Conservation (phyloP, 1,139 yeast species). For the Kazachstania sp. region DNA sequence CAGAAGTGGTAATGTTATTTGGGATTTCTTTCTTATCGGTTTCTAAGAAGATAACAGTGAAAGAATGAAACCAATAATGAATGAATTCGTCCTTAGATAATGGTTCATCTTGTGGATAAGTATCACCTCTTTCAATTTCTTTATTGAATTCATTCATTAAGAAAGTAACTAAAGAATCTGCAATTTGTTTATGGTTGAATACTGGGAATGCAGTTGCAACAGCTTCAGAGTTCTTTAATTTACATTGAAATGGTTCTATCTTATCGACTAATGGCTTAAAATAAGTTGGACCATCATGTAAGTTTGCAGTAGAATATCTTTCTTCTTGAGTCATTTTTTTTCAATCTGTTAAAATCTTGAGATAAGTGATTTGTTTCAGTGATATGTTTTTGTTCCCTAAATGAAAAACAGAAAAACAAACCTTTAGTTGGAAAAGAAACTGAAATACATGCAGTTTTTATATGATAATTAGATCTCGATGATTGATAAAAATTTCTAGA, state of each 20-base stretch:
- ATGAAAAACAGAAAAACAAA: too few relatives aligned
- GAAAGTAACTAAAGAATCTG: constrained; percentile 61
- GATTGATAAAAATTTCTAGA: too few relatives aligned
- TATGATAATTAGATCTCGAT: not conserved
- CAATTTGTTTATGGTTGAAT: constrained; percentile 47
- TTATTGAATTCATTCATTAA: constrained; percentile 70
- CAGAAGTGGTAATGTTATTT: constrained; percentile 10
- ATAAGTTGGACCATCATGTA: constrained; percentile 24
- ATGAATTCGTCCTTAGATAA: constrained; percentile 58
- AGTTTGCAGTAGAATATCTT: constrained; percentile 7
- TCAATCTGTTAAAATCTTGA: not conserved
- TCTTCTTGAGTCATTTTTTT: constrained; percentile 1
- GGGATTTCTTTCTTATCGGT: constrained; percentile 26
- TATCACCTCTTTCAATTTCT: constrained; percentile 77
- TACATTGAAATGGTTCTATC: constrained; percentile 44
- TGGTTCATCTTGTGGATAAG: constrained; percentile 66
- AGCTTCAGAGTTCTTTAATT: constrained; percentile 66
- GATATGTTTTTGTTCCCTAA: too few relatives aligned
- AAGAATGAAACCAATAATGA: constrained; percentile 80
- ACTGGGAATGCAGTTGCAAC: constrained; percentile 81
- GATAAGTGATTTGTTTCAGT: too few relatives aligned
- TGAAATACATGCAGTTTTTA: not conserved
- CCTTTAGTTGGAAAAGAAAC: too few relatives aligned
- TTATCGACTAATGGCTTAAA: constrained; percentile 24
- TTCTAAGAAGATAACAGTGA: constrained; percentile 45